Percentiles rank a stretch among this genome's conserved stretches.
phyloP scores from a whole-genome alignment of 2,329 filamentous ascomycete genomes.

The Colletotrichum cuscutae region DNA sequence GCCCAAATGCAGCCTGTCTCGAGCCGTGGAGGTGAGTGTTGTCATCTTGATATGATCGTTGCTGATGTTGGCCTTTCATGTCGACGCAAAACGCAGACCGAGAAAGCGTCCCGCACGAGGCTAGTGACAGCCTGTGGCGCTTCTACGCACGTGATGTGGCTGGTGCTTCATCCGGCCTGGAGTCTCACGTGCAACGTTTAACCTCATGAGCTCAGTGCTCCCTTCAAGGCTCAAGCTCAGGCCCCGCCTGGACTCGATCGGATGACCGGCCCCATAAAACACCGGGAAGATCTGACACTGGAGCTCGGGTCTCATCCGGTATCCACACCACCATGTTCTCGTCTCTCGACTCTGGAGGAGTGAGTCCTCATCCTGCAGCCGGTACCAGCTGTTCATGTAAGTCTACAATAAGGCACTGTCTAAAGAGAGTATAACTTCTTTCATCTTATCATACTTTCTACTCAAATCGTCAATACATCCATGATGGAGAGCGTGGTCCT shows the following conservation, averaged over 20 bases:
- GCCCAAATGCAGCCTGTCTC: conserved; percentile 5
- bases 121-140: conserved; percentile 19
- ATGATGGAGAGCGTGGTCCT: too few species aligned
- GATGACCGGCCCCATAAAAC: not conserved
- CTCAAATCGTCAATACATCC: too few species aligned
- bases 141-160: conserved; percentile 18
- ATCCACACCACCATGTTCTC: not conserved
- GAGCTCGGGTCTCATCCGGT: not conserved
- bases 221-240: not conserved
- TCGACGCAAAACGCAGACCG: conserved; percentile 34
- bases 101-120: conserved; percentile 35
- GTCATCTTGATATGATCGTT: conserved; percentile 28
- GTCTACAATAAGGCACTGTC: too few species aligned
- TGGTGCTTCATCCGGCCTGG: not conserved
- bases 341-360: not conserved
- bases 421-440: too few species aligned
- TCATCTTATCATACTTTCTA: too few species aligned
- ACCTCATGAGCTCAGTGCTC: too few species aligned
- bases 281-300: not conserved
- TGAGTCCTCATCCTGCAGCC: too few species aligned
- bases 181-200: not conserved
- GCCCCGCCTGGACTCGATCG: not conserved
- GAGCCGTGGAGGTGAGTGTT: conserved; percentile 10
- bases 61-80: conserved; percentile 31
- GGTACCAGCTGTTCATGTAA: too few species aligned